phyloP scores from a whole-genome alignment of 495 filamentous ascomycete species.

The Trypethelium eluteriae region DNA sequence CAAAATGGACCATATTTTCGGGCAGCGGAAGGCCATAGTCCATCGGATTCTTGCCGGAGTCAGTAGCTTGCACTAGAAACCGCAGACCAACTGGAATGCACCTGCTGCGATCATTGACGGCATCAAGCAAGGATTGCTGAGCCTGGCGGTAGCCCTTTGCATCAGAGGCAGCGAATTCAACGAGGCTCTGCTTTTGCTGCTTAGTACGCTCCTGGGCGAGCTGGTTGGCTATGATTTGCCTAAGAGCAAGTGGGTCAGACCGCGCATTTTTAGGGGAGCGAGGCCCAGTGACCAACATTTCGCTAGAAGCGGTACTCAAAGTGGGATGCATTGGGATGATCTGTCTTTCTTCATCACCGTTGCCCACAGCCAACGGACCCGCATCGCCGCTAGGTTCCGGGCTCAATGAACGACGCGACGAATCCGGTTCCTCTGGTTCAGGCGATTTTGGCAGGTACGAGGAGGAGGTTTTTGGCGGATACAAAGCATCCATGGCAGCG shows the following conservation, averaged over 20 bases:
- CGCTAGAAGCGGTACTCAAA: not conserved
- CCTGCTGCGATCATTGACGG: too few species aligned
- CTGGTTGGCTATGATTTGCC: too few species aligned
- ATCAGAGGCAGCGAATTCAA: too few species aligned
- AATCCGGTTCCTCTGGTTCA: not conserved
- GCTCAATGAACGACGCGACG: not conserved
- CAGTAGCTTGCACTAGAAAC: not conserved
- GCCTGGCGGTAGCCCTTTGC: too few species aligned
- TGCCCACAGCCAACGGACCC: not conserved
- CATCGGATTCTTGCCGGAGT: not conserved
- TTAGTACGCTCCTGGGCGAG: too few species aligned
- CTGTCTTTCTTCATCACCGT: not conserved
- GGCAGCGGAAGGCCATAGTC: not conserved
- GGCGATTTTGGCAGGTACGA: not conserved
- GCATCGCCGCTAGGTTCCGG: not conserved
- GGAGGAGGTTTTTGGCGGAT: too few species aligned
- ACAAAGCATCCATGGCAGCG: not conserved
- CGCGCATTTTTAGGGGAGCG: too few species aligned
- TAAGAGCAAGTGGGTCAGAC: too few species aligned
- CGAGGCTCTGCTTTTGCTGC: too few species aligned
- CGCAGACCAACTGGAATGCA: not conserved
- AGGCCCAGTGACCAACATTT: too few species aligned
- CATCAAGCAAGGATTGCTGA: too few species aligned
- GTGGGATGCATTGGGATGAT: not conserved
- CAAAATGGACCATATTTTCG: not conserved